These are phyloP conservation scores for Phytophthora sp. DNA, from an alignment of 352 stramenopile species.

Conservation along the genomic window DNA sequence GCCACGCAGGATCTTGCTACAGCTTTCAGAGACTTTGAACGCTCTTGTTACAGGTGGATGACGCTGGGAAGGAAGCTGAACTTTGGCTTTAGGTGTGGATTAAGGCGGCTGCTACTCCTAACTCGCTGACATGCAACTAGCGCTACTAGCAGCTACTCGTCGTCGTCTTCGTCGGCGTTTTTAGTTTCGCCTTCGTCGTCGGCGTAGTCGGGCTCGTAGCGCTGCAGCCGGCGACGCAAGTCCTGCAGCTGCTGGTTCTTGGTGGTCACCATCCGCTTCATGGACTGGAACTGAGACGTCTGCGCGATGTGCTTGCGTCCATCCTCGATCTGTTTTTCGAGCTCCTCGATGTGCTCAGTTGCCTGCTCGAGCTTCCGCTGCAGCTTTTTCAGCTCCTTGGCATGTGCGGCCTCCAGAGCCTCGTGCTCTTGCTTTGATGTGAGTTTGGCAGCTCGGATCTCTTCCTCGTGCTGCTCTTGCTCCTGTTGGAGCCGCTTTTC, in stretches of 20 bases:
- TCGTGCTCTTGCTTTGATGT: slow-evolving; percentile 58
- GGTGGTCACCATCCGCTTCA: slow-evolving; percentile 82
- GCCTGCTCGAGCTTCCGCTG: slow-evolving; percentile 66
- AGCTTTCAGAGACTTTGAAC: too few relatives aligned
- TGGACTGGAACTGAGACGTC: slow-evolving; percentile 84
- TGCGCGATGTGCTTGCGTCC: slow-evolving; percentile 70
- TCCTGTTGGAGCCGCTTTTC: slow-evolving; percentile 43
- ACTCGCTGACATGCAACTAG: slow-evolving; percentile 5
- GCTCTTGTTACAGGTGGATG: too few relatives aligned
- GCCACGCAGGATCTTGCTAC: too few relatives aligned
- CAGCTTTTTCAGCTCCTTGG: slow-evolving; percentile 56
- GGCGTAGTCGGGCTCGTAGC: slow-evolving; percentile 75
- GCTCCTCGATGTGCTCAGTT: slow-evolving; percentile 56
- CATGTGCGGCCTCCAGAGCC: slow-evolving; percentile 50
- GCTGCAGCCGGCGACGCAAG: slow-evolving; percentile 67
- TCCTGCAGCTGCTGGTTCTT: slow-evolving; percentile 86
- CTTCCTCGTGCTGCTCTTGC: slow-evolving; percentile 59
- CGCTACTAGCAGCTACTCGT: slow-evolving; percentile 21
- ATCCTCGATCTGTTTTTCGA: slow-evolving; percentile 66
- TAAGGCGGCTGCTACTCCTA: too few relatives aligned
- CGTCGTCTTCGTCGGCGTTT: slow-evolving; percentile 53
- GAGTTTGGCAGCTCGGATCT: slow-evolving; percentile 60
- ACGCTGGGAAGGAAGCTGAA: too few relatives aligned
- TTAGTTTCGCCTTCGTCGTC: slow-evolving; percentile 61
- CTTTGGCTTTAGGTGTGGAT: too few relatives aligned